Conservation (phyloP, 1,139 yeast species). For the Lipomyces yarrowii region DNA sequence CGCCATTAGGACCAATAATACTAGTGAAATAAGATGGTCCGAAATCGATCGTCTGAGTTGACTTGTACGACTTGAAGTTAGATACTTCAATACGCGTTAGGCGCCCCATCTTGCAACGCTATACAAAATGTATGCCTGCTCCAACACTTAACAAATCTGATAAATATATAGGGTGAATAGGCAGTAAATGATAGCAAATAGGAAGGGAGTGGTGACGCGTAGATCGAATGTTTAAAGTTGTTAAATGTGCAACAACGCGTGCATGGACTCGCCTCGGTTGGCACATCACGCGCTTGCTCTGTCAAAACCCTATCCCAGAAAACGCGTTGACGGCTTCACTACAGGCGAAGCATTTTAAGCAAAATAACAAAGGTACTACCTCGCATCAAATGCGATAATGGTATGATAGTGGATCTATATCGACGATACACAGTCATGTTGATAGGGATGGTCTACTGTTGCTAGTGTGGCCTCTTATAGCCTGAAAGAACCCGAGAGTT, state of each 20-base stretch:
- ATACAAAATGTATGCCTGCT: neutral
- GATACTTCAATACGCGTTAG: slow-evolving; percentile 70
- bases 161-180: neutral
- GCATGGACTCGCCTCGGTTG: neutral
- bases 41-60: slow-evolving; percentile 73
- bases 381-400: neutral
- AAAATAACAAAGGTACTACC: neutral
- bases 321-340: neutral
- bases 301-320: neutral
- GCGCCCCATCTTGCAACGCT: slow-evolving; percentile 61
- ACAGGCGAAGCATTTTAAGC: neutral
- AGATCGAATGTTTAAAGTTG: neutral
- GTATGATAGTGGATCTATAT: neutral
- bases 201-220: neutral
- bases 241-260: neutral
- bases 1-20: slow-evolving; percentile 96
- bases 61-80: slow-evolving; percentile 90
- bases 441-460: neutral
- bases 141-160: neutral
- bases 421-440: neutral
- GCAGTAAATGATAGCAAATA: neutral
- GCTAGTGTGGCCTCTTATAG: neutral
- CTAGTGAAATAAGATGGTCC: slow-evolving; percentile 82
- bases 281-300: neutral
- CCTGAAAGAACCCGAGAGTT: neutral